phyloP scores from a whole-genome alignment of 495 filamentous ascomycete genomes.

The Viridothelium virens region DNA sequence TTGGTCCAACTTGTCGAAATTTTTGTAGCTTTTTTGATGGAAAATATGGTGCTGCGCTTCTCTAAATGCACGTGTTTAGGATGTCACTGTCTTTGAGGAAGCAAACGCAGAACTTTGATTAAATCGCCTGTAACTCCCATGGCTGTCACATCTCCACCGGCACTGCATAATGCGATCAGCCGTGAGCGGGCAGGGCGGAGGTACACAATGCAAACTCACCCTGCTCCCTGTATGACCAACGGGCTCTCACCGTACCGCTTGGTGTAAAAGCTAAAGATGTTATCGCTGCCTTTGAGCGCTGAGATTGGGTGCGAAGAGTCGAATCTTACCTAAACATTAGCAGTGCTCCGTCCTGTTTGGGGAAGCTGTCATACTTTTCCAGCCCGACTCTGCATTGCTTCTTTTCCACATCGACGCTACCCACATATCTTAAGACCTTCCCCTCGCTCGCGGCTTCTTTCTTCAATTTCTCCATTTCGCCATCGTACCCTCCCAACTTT shows the following conservation, averaged over 20 bases:
- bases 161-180: conserved; percentile 34
- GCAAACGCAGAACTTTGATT: conserved; percentile 62
- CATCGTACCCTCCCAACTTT: conserved; percentile 67
- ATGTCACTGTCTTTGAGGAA: conserved; percentile 15
- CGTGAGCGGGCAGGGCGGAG: background rate
- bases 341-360: background rate
- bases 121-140: conserved; percentile 91
- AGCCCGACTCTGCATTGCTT: conserved; percentile 80
- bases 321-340: conserved; percentile 22
- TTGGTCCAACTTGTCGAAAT: too few relatives aligned
- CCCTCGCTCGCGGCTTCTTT: conserved; percentile 67
- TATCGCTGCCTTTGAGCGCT: conserved; percentile 89
- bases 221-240: conserved; percentile 87
- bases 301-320: conserved; percentile 64
- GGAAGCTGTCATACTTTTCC: conserved; percentile 47
- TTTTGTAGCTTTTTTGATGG: too few relatives aligned
- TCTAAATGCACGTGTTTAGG: too few relatives aligned
- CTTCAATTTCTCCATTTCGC: conserved; percentile 75
- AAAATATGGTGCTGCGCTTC: too few relatives aligned
- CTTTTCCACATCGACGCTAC: conserved; percentile 72
- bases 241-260: conserved; percentile 85
- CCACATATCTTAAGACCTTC: conserved; percentile 90
- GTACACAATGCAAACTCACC: conserved; percentile 37
- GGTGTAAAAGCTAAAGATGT: conserved; percentile 97
- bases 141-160: conserved; percentile 89